Evolutionary conservation across 1,284 basidiomycete species (phyloP).

Genomic region (Rhodotorula sp.): DNA sequence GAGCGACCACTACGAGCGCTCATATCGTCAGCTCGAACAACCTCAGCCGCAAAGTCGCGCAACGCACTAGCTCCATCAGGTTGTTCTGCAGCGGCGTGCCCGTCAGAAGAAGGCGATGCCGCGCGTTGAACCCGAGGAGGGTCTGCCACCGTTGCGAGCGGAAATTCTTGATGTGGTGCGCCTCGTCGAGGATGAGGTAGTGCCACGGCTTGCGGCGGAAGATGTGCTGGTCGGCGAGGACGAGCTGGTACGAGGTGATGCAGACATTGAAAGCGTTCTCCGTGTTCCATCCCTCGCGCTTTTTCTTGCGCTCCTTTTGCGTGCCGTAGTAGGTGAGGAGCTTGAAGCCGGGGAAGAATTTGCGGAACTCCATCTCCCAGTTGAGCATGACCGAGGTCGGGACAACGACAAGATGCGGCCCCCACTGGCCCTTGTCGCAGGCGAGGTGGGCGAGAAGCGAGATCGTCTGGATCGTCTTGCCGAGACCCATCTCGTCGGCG

Average conservation of each 20-base stretch:
- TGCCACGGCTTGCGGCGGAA: conserved; percentile 95
- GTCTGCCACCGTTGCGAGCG: conserved; percentile 94
- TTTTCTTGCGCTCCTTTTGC: conserved; percentile 86
- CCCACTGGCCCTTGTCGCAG: conserved; percentile 93
- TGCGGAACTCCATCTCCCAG: conserved; percentile 99
- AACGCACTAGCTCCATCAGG: conserved; percentile 69
- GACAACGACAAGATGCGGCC: conserved; percentile 91
- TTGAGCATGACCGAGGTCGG: conserved; percentile 93
- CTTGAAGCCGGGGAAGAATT: conserved; percentile 91
- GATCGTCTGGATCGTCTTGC: conserved; percentile 97
- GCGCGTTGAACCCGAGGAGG: conserved; percentile 87
- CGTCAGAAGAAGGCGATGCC: conserved; percentile 80
- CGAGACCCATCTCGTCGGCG: conserved; percentile 56
- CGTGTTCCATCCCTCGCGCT: conserved; percentile 90
- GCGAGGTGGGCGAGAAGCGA: conserved; percentile 87
- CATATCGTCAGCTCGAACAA: not conserved
- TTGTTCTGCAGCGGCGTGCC: conserved; percentile 96
- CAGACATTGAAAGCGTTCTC: conserved; percentile 92
- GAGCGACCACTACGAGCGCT: conserved; percentile 65
- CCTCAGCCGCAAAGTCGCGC: no score
- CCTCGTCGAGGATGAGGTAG: conserved; percentile 95
- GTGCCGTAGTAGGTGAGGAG: conserved; percentile 88
- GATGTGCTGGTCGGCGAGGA: conserved; percentile 86
- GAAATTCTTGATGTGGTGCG: conserved; percentile 99
- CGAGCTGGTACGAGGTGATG: conserved; percentile 91